Base-by-base conservation (phyloP, 371 early-diverging fungal species). In the Capillidium heterosporum region DNA sequence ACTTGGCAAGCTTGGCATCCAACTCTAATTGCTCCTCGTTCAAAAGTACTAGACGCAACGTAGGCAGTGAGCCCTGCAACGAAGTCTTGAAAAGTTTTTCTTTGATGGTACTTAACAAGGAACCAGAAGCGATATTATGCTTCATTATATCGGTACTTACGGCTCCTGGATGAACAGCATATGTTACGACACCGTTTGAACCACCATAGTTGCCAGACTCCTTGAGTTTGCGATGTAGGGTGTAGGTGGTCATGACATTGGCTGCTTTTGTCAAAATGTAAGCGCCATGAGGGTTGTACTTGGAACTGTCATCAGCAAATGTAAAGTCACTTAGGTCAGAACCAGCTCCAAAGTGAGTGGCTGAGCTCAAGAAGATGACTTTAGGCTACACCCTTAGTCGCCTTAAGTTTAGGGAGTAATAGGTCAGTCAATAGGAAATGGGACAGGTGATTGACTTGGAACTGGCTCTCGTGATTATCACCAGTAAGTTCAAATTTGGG, bases 261-360 rank as follows among this genome's bases (percentile, higher is more conserved):
- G 53, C 53, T 7, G 53, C 53, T 31, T 53, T 53, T 10, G 53
- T 19, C 10, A n/a, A 8, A 31, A 19, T 32, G 39, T 53, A 53
- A 8, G 7, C 11, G 10, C 2, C 32, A 2, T 19, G 24, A 4
- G 32, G 23, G 19, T 32, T 39, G 29, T 53, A 53, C 24, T 21
- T 31, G 5, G 15, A 2, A 21, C 29, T 35, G 21, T 28, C 24
- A 39, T 53, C 21, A 2, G 35, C n/a, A 39, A 15, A 1, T 1
- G 32, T 15, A 53, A 53, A 53, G 21, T 53, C 41, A 53, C 32
- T 19, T 35, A 35, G 13, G 13, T 35, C 35, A 7, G 13, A 35
- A 35, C 35, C 35, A 35, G 35, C 35, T 7, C 35, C 35, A 13
- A 7, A 35, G 13, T 35, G 35, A 35, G 7, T 13, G 35, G 7